Base-by-base conservation (phyloP, 495 filamentous ascomycete genomes). In the Penicillium ucsense region DNA sequence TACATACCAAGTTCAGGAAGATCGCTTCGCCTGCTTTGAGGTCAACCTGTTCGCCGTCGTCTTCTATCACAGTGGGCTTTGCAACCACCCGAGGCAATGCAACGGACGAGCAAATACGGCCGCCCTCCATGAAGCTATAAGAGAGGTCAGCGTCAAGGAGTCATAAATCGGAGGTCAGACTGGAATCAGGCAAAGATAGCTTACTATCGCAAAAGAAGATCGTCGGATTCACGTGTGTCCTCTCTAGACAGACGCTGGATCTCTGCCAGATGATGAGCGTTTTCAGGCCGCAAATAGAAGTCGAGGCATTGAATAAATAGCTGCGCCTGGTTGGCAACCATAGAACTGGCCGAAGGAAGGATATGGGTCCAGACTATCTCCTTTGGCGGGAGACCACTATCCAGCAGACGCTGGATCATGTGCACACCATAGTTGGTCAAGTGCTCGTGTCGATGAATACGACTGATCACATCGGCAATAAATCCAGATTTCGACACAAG, bases 311-410 rank as follows among this genome's bases (percentile, higher is more conserved):
- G 83, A 4, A 81, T 76, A 45, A 90, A 81, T n/a, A 84, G 64
- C 56, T 86, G 82, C 0, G 73, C 79, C 50, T 89, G 84, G 49
- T 81, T 88, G 1, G 85, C 78, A 7, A 85, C 76, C 57, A 78
- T 77, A 12, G 75, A 77, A 37, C 68, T 70, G 10, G 76, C 74
- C n/a, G 74, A 75, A 12, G 80, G 79, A 27, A 84, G 61, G 38
- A 89, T 74, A 41, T 87, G 82, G 9, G 71, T 74, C 81, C 83
- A 89, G 3, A 83, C 81, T 47, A 89, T 75, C 30, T 90, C 84
- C 39, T 80, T 71, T 11, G 71, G 64, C 32, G 70, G 73, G 39
- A 82, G 47, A 1, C 81, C 78, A 37, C 68, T 73, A 40, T 83
- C 78, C 7, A 83, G 66, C 44, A 92, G 61, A 4, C 74, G 68